phyloP scores from a whole-genome alignment of 495 filamentous ascomycete genomes.

The Pseudomonodictys pantanalensis region DNA sequence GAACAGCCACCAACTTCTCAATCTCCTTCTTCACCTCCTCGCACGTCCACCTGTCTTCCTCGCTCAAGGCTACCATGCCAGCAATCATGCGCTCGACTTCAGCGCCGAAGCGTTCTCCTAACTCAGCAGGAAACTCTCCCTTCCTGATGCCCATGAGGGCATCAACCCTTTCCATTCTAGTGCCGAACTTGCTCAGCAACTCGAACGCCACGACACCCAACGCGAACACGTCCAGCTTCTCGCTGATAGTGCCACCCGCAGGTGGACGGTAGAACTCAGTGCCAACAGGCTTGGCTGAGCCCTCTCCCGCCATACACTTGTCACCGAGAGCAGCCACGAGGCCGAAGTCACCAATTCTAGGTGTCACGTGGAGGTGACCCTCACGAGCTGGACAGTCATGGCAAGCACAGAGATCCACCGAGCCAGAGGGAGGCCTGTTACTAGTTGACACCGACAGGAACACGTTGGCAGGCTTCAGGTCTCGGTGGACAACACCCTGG shows the following conservation, averaged over 20 bases:
- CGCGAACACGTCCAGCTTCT: constrained; percentile 45
- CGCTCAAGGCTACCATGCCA: constrained; percentile 18
- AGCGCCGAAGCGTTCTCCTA: constrained; percentile 1
- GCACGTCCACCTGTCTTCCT: constrained; percentile 15
- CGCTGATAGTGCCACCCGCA: not conserved
- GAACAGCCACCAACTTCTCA: not conserved
- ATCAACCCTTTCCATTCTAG: constrained; percentile 30
- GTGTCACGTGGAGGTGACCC: constrained; percentile 28
- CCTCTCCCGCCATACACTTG: not conserved
- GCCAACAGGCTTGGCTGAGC: constrained; percentile 34
- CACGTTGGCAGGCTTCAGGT: constrained; percentile 51
- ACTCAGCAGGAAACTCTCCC: constrained; percentile 18
- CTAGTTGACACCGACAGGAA: constrained; percentile 39
- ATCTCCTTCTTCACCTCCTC: constrained; percentile 15
- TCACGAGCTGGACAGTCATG: constrained; percentile 30
- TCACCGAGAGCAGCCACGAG: constrained; percentile 37
- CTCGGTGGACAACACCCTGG: constrained; percentile 45
- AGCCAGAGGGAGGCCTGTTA: constrained; percentile 29
- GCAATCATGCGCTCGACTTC: constrained; percentile 8
- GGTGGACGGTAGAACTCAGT: constrained; percentile 43
- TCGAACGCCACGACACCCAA: constrained; percentile 46
- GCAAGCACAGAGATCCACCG: constrained; percentile 40
- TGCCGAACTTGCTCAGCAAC: constrained; percentile 38
- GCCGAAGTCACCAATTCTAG: constrained; percentile 43
- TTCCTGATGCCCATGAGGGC: constrained; percentile 6